Percentiles rank a stretch among this genome's conserved stretches.
Conservation (phyloP, 148 eudicot genomes). For the Diospyros kaki region DNA sequence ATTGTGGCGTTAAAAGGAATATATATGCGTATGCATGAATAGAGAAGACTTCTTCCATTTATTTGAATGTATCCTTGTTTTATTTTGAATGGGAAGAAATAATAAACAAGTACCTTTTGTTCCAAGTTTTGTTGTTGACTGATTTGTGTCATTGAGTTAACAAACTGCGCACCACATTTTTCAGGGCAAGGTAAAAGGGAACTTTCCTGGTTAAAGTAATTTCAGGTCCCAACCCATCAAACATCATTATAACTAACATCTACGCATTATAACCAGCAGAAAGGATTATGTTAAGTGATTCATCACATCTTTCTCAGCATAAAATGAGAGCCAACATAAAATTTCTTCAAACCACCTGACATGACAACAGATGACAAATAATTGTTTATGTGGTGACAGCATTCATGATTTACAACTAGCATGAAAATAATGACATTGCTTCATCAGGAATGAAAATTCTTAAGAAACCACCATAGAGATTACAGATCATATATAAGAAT, state of each 20-base stretch:
- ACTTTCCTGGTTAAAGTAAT: neutral
- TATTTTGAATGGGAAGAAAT: too few species aligned
- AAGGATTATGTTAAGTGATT: neutral
- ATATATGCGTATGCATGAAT: too few species aligned
- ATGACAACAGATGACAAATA: neutral
- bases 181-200: conserved; percentile 1
- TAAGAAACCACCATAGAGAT: neutral
- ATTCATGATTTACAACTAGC: neutral
- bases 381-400: neutral
- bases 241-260: neutral
- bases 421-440: neutral
- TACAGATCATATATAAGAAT: neutral
- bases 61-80: too few species aligned
- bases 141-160: neutral
- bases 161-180: neutral
- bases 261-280: conserved; percentile 2
- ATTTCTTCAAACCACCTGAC: neutral
- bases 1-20: too few species aligned
- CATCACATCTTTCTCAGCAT: neutral
- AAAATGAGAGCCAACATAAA: neutral
- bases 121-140: too few species aligned
- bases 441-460: neutral
- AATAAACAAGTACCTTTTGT: too few species aligned
- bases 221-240: neutral
- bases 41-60: too few species aligned